phyloP scores from a whole-genome alignment of 2,329 filamentous ascomycete genomes.

The Pleurostoma richardsiae region DNA sequence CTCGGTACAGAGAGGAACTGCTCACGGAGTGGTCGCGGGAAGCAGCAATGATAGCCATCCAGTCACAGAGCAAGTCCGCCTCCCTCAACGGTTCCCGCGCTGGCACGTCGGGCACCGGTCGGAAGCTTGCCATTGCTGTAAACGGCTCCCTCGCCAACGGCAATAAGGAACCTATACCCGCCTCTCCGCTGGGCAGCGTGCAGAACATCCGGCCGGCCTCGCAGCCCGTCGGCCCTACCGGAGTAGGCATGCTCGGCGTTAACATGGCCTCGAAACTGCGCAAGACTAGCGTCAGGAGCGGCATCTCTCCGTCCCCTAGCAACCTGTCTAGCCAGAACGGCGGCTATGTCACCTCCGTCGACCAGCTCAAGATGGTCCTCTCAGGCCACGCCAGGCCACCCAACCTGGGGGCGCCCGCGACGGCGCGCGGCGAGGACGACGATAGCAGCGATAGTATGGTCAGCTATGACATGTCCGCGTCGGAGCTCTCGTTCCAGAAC shows the following conservation, averaged over 20 bases:
- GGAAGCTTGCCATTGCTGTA: constrained; percentile 45
- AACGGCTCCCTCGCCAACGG: constrained; percentile 39
- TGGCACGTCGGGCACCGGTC: constrained; percentile 50
- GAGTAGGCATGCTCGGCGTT: constrained; percentile 20
- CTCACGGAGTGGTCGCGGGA: constrained; percentile 77
- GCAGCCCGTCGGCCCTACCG: constrained; percentile 21
- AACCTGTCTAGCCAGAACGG: constrained; percentile 26
- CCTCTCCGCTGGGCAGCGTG: constrained; percentile 42
- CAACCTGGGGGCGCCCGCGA: constrained; percentile 29
- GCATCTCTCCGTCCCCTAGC: constrained; percentile 35
- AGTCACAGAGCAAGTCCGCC: constrained; percentile 64
- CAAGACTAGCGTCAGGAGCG: constrained; percentile 50
- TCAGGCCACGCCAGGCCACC: constrained; percentile 40
- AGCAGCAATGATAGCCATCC: constrained; percentile 60
- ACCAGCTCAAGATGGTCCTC: constrained; percentile 59
- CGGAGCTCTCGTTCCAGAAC: constrained; percentile 57
- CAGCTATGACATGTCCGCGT: constrained; percentile 64
- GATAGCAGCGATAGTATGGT: constrained; percentile 64
- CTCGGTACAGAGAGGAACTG: constrained; percentile 68
- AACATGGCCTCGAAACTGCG: constrained; percentile 33
- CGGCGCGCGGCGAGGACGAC: constrained; percentile 38
- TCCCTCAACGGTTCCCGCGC: constrained; percentile 73
- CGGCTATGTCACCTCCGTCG: constrained; percentile 53
- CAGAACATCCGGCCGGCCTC: constrained; percentile 46
- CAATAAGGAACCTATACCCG: constrained; percentile 26